phyloP scores from a whole-genome alignment of 2,329 filamentous ascomycete species.

The Fusarium siculi region DNA sequence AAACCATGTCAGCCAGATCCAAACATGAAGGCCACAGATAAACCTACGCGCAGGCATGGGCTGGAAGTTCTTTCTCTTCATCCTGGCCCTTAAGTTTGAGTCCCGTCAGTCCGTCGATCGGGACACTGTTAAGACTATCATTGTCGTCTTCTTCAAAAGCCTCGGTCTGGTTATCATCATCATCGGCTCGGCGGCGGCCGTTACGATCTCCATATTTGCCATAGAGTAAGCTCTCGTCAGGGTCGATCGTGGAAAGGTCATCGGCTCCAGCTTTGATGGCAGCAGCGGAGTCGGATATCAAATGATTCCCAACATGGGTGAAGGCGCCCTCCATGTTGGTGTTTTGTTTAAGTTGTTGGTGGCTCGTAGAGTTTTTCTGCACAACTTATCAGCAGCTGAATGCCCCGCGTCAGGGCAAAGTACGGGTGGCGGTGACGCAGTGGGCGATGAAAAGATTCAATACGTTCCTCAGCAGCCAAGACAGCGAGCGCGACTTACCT shows the following conservation, averaged over 20 bases:
- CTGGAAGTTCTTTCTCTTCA: constrained; percentile 89
- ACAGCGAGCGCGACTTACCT: constrained; percentile 41
- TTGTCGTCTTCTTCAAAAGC: constrained; percentile 84
- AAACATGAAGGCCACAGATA: constrained; percentile 7
- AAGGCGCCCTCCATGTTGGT: constrained; percentile 84
- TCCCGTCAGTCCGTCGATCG: constrained; percentile 79
- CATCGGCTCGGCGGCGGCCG: constrained; percentile 78
- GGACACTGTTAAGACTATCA: constrained; percentile 80
- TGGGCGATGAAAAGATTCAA: constrained; percentile 14
- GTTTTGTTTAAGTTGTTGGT: constrained; percentile 34
- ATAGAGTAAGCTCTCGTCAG: constrained; percentile 85
- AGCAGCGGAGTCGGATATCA: constrained; percentile 84
- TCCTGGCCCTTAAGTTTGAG: constrained; percentile 68
- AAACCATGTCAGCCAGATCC: constrained; percentile 40
- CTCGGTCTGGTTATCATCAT: constrained; percentile 91
- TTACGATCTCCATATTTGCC: constrained; percentile 71
- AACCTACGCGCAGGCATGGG: constrained; percentile 94
- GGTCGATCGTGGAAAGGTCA: constrained; percentile 74
- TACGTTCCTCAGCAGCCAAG: not conserved
- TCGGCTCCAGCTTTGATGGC: constrained; percentile 90
- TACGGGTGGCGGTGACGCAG: constrained; percentile 32
- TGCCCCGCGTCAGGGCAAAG: constrained; percentile 38
- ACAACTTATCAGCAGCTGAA: constrained; percentile 23
- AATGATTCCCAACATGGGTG: constrained; percentile 86
- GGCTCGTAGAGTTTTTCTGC: constrained; percentile 45